These are phyloP conservation scores for Heliocybe sulcata DNA, from an alignment of 1,284 basidiomycete species.

Conservation along the genomic window DNA sequence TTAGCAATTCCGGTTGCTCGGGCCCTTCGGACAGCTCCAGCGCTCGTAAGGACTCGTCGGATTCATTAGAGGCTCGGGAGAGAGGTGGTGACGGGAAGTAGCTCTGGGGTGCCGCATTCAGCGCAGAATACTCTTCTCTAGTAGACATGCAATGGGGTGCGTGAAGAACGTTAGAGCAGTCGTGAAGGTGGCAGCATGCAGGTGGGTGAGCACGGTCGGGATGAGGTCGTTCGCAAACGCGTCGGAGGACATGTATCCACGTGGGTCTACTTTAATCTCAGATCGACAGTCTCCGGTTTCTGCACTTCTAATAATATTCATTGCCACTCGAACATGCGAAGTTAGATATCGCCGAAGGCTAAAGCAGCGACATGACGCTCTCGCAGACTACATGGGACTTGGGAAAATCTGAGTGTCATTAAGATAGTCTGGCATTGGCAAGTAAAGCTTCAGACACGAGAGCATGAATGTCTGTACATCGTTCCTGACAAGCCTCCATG, in stretches of 20 bases:
- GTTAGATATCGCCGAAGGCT: too few relatives aligned
- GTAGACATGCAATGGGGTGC: not conserved
- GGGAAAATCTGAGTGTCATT: too few relatives aligned
- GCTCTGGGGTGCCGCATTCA: not conserved
- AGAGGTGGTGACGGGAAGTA: constrained; percentile 34
- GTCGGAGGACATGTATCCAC: not conserved
- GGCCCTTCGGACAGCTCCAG: constrained; percentile 64
- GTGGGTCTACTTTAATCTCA: too few relatives aligned
- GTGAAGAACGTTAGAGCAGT: not conserved
- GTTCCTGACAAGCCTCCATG: constrained; percentile 58
- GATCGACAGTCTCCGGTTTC: too few relatives aligned
- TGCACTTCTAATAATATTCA: too few relatives aligned
- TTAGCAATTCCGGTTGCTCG: constrained; percentile 27
- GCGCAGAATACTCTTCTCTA: not conserved
- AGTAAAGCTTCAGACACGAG: constrained; percentile 65
- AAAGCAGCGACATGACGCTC: too few relatives aligned
- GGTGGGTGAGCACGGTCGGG: not conserved
- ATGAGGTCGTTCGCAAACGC: not conserved
- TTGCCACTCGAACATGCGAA: too few relatives aligned
- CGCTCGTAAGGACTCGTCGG: constrained; percentile 68
- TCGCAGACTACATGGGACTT: too few relatives aligned
- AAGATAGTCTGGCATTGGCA: constrained; percentile 21
- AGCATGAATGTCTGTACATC: constrained; percentile 67
- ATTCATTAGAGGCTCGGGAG: constrained; percentile 51
- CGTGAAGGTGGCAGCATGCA: not conserved